Evolutionary conservation across 2,329 filamentous ascomycete species (phyloP).

Genomic region (Calonectria montana): DNA sequence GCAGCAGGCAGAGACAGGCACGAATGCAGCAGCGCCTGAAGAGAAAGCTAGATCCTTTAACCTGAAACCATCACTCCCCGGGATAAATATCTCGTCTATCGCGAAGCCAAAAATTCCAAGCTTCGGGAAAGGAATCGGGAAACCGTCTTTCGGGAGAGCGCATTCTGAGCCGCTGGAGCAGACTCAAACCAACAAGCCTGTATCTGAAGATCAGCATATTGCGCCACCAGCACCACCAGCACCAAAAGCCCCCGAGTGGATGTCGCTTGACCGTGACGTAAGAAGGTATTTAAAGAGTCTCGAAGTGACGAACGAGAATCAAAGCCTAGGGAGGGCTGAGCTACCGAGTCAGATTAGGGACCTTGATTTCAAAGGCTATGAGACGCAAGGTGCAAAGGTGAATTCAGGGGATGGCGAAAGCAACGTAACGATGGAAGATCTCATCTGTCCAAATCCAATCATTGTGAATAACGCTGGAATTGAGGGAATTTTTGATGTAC

Average conservation of each 20-base stretch:
- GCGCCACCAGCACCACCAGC: neutral
- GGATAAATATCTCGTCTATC: neutral
- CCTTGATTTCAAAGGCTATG: neutral
- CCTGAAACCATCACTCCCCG: neutral
- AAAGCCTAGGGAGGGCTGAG: neutral
- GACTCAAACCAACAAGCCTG: neutral
- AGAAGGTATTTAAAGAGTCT: neutral
- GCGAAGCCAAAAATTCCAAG: neutral
- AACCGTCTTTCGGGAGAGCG: neutral
- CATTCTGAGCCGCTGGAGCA: neutral
- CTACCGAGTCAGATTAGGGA: neutral
- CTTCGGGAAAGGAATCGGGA: neutral
- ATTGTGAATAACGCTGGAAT: neutral
- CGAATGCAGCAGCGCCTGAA: neutral
- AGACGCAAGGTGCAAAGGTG: neutral
- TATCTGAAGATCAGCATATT: neutral
- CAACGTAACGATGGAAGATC: neutral
- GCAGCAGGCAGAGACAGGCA: neutral
- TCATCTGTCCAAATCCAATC: neutral
- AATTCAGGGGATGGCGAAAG: neutral
- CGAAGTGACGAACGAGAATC: neutral
- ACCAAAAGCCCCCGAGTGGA: neutral
- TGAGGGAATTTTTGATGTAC: neutral
- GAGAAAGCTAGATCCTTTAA: neutral
- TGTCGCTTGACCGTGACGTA: neutral